Evolutionary conservation across 192 early-diverging fungal genomes (phyloP).

Genomic region (Coemansia pectinata): DNA sequence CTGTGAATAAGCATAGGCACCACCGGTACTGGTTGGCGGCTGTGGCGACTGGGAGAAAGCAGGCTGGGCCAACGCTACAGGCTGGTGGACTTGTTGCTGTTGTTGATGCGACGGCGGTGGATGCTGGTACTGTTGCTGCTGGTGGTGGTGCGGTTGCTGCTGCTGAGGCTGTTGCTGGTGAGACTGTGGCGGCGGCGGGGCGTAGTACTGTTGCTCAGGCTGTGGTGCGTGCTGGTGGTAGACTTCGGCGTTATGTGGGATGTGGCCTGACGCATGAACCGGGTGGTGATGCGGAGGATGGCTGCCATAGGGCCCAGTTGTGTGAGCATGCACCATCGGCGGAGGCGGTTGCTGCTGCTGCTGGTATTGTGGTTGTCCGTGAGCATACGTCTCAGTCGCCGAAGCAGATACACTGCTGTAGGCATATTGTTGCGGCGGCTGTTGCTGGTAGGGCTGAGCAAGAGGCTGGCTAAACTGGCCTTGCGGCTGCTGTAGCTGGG

Average conservation of each 20-base stretch:
- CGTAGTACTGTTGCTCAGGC: constrained; percentile 10
- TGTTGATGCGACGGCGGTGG: constrained; percentile 4
- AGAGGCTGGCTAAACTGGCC: not conserved
- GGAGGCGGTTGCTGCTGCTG: constrained; percentile 9
- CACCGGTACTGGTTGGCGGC: not conserved
- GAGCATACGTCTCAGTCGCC: not conserved
- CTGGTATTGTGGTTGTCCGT: constrained; percentile 10
- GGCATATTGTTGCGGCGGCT: constrained; percentile 11
- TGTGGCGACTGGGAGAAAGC: constrained; percentile 4
- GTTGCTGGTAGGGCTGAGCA: constrained; percentile 2
- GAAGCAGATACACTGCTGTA: constrained; percentile 10
- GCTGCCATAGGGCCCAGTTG: constrained; percentile 4
- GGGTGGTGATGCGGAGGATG: not conserved
- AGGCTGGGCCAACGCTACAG: constrained; percentile 2
- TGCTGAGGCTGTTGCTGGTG: constrained; percentile 10
- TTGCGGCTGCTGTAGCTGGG: not conserved
- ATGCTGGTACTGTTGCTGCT: constrained; percentile 9
- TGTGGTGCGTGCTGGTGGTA: constrained; percentile 18
- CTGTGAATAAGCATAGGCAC: constrained; percentile 7
- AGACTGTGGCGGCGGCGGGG: constrained; percentile 1
- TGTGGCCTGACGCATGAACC: constrained; percentile 1
- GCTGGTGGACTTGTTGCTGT: not conserved
- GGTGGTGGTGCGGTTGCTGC: constrained; percentile 6
- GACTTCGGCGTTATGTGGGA: not conserved
- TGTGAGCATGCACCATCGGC: not conserved